Evolutionary conservation across 805 yeast species (phyloP).

Genomic region (Lachancea meyersii): DNA sequence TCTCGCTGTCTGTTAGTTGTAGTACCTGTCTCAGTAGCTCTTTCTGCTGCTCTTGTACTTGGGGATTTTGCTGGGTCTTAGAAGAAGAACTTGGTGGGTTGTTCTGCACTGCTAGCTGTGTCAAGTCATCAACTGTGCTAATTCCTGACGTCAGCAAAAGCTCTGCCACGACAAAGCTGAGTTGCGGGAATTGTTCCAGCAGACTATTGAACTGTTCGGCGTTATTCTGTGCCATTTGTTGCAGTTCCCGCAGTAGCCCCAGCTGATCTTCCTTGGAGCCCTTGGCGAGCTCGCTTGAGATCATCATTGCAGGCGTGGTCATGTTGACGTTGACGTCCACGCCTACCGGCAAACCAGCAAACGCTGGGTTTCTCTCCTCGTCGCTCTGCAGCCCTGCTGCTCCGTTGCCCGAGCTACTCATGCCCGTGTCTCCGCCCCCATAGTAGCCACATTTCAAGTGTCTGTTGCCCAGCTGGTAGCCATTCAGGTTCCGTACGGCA

Average conservation of each 20-base stretch:
- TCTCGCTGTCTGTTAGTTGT: conserved; percentile 46
- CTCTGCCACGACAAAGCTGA: conserved; percentile 78
- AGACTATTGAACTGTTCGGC: conserved; percentile 55
- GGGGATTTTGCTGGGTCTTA: conserved; percentile 20
- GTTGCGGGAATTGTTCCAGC: conserved; percentile 68
- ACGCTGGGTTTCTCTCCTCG: conserved; percentile 12
- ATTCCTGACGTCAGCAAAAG: conserved; percentile 41
- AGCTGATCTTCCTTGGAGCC: conserved; percentile 23
- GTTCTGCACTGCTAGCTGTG: conserved; percentile 29
- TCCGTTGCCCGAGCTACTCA: not conserved
- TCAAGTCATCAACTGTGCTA: conserved; percentile 31
- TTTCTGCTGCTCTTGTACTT: conserved; percentile 34
- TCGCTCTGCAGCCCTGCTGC: conserved; percentile 6
- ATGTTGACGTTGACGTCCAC: conserved; percentile 35
- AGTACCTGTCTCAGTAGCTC: conserved; percentile 47
- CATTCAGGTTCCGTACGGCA: conserved; percentile 83
- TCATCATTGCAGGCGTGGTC: conserved; percentile 37
- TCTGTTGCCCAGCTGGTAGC: conserved; percentile 68
- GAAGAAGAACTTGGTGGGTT: conserved; percentile 7
- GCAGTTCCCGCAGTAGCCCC: conserved; percentile 32
- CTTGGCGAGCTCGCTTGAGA: conserved; percentile 29
- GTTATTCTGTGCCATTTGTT: conserved; percentile 48
- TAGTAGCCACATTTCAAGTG: conserved; percentile 69
- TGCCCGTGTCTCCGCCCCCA: conserved; percentile 39
- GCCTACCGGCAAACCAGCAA: conserved; percentile 55